Base-by-base conservation (phyloP, 1,284 basidiomycete species). In the Stygiomarasmius scandens region DNA sequence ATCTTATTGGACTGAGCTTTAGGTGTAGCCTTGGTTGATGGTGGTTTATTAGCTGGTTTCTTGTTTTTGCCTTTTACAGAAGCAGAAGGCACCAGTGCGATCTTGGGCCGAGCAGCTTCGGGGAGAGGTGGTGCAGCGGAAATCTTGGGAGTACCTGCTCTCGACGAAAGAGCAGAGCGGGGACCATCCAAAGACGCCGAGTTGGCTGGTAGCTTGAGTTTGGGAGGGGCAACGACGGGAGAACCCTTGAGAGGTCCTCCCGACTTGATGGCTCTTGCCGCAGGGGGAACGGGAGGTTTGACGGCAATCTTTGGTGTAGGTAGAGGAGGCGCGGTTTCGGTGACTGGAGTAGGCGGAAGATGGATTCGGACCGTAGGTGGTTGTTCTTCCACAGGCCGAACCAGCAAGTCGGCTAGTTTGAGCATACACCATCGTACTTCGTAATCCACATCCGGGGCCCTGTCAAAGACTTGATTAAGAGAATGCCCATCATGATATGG, bases 341-440 rank as follows among this genome's bases (percentile, higher is more conserved):
- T 64, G 1, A 88, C 78, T 10, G 93, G 92, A 1, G 92, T 93
- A 20, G 86, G 84, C 23, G 92, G 90, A 53, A 95, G 81, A 61
- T 92, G 90, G 57, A 98, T 91, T 41, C 89, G 90, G 54, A 94
- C 86, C 56, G 92, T 93, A 0, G 94, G 95, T n/a, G 90, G 78
- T 3, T 87, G 83, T 72, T 97, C 95, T 55, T 93, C 86, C 2
- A 84, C 76, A 20, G 92, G 90, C 52, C 89, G 86, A 63, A 96
- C 90, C 50, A 96, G 84, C 23, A 98, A 80, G 68, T 98, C 96
- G 11, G 92, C 94, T 10, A 98, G 78, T 74, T 98, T 98, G 66
- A 99, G 79, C 50, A 98, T 76, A 60, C 91, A 93, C 84, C 93
- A 93, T 36, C 95, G 89, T 47, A 96, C 90, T 74, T 96, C 92